Conservation (phyloP, 805 yeast genomes). For the Kuraishia molischiana region DNA sequence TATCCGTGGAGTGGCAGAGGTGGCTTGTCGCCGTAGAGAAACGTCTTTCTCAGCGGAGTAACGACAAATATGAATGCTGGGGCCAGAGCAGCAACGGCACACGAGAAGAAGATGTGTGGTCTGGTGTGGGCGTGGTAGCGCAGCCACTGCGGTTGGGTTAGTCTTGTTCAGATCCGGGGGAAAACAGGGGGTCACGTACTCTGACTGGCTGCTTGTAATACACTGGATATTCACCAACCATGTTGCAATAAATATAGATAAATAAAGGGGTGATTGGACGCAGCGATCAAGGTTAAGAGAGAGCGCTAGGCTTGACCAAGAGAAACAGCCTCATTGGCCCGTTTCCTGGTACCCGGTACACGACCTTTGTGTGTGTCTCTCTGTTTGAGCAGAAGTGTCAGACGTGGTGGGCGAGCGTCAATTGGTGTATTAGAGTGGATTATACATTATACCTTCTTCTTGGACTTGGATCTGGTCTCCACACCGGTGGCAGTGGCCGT, state of each 20-base stretch:
- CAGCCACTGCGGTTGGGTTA: constrained; percentile 39
- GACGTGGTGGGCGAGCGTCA: too few relatives aligned
- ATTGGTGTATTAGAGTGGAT: too few relatives aligned
- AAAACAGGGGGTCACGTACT: constrained; percentile 35
- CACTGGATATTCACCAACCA: constrained; percentile 28
- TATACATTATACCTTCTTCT: constrained; percentile 12
- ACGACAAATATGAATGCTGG: constrained; percentile 51
- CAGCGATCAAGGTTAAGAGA: too few relatives aligned
- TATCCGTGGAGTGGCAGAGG: constrained; percentile 52
- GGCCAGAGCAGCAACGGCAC: constrained; percentile 54
- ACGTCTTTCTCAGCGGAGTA: constrained; percentile 64
- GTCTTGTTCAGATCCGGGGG: constrained; percentile 8
- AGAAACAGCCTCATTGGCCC: too few relatives aligned
- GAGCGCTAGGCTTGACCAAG: too few relatives aligned
- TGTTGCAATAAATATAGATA: too few relatives aligned
- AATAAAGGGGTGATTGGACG: too few relatives aligned
- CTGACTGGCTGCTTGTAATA: constrained; percentile 55
- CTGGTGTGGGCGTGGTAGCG: constrained; percentile 69
- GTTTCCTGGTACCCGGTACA: too few relatives aligned
- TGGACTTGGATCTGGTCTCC: constrained; percentile 12
- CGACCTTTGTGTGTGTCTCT: too few relatives aligned
- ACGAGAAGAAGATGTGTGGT: constrained; percentile 65
- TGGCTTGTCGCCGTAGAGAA: constrained; percentile 51
- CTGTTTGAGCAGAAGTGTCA: too few relatives aligned
- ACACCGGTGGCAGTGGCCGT: constrained; percentile 10